Conservation (phyloP, 257 asterid genomes). For the Gentiana straminea region DNA sequence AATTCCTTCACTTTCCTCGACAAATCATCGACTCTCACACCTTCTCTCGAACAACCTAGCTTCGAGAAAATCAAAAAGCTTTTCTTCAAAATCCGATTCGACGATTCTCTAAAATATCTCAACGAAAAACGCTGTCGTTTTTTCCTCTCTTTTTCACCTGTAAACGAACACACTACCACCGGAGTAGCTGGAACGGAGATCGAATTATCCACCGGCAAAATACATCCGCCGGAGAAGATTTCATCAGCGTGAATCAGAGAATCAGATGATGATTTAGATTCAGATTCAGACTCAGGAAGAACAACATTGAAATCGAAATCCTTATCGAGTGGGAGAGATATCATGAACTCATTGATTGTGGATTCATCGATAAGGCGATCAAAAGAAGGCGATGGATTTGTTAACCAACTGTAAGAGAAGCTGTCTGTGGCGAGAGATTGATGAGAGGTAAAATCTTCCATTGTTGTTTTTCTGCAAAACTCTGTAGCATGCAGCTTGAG, state of each 20-base stretch:
- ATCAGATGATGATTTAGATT: conserved; percentile 4
- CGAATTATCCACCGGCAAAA: conserved; percentile 10
- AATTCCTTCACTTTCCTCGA: conserved; percentile 20
- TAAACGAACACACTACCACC: conserved; percentile 3
- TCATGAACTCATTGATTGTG: not conserved
- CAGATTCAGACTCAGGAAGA: not conserved
- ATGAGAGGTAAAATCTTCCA: conserved; percentile 16
- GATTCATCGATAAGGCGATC: conserved; percentile 5
- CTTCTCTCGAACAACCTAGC: conserved; percentile 18
- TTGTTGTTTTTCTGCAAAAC: not conserved
- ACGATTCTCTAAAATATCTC: conserved; percentile 13
- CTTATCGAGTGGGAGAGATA: conserved; percentile 4
- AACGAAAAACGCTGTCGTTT: not conserved
- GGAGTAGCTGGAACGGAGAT: conserved; percentile 13
- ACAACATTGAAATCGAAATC: conserved; percentile 17
- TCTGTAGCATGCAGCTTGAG: too few relatives aligned
- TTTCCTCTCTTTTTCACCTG: not conserved
- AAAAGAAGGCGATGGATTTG: conserved; percentile 10
- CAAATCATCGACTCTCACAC: conserved; percentile 23
- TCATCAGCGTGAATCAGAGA: conserved; percentile 25
- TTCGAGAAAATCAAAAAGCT: conserved; percentile 6
- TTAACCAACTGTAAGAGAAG: conserved; percentile 32
- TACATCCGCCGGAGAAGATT: conserved; percentile 21
- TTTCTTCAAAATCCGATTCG: conserved; percentile 5
- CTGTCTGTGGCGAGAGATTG: conserved; percentile 30